Conservation (phyloP, 2,329 filamentous ascomycete species). For the Mycosphaerella arachidis region DNA sequence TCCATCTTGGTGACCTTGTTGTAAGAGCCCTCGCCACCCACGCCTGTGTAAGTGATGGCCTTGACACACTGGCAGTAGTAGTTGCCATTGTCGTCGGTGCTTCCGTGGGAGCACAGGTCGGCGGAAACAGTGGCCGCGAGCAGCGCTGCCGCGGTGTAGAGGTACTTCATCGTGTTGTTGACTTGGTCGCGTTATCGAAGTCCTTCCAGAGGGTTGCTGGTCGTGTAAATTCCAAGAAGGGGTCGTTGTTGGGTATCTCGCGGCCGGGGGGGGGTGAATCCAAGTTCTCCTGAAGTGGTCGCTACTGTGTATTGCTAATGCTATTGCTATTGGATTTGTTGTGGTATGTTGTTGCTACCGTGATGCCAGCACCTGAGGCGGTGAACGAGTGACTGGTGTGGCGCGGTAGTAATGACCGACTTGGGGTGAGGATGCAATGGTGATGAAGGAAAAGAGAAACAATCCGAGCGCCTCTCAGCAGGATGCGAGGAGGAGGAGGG, state of each 20-base stretch:
- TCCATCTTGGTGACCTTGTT: slow-evolving; percentile 60
- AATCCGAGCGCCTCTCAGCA: not conserved
- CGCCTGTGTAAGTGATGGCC: slow-evolving; percentile 59
- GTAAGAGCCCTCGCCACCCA: slow-evolving; percentile 53
- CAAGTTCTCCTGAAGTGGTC: not conserved
- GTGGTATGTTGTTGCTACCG: slow-evolving; percentile 6
- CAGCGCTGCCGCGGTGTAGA: slow-evolving; percentile 29
- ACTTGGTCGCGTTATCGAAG: not conserved
- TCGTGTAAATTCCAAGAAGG: not conserved
- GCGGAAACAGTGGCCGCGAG: slow-evolving; percentile 27
- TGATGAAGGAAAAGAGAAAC: not conserved
- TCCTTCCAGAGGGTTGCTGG: slow-evolving; percentile 7
- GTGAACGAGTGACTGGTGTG: slow-evolving; percentile 6
- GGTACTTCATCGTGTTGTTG: slow-evolving; percentile 29
- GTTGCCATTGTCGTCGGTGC: slow-evolving; percentile 45
- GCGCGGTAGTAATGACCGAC: slow-evolving; percentile 7
- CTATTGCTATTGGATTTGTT: slow-evolving; percentile 1
- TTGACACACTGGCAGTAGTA: slow-evolving; percentile 62
- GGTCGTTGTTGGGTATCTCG: not conserved
- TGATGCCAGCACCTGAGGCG: slow-evolving; percentile 2
- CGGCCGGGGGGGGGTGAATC: not conserved
- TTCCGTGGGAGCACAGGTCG: slow-evolving; percentile 28
- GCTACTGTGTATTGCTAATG: not conserved
- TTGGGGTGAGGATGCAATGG: slow-evolving; percentile 4
- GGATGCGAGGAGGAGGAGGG: not conserved